A percentile compares a stretch with the other conserved stretches of the same genome.
Conservation (phyloP, 306 rosid genomes). For the Rubus parviflorus region DNA sequence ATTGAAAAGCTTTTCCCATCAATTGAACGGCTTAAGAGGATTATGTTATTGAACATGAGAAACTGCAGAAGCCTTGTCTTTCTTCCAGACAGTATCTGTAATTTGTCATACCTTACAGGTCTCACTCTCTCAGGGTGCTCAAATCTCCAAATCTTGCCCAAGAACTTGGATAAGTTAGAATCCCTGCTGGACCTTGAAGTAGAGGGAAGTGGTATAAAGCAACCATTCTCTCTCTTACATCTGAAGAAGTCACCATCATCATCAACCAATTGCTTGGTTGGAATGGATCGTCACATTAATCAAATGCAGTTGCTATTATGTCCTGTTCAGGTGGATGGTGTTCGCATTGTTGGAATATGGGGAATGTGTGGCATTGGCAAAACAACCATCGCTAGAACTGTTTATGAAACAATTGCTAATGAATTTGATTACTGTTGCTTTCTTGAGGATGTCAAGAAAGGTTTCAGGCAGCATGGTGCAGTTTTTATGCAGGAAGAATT, state of each 20-base stretch:
- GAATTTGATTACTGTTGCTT: slow-evolving; percentile 2
- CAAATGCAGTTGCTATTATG: background rate
- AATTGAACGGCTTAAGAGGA: background rate
- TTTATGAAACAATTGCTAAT: background rate
- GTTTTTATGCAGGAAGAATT: background rate
- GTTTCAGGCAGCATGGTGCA: background rate
- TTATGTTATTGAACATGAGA: background rate
- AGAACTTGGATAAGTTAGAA: background rate
- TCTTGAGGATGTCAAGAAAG: slow-evolving; percentile 14
- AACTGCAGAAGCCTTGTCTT: background rate
- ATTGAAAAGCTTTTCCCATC: background rate
- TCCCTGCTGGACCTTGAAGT: background rate
- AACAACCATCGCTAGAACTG: slow-evolving; percentile 2
- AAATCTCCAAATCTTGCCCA: background rate
- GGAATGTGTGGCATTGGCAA: slow-evolving; percentile 21
- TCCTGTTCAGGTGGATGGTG: background rate
- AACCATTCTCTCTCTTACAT: background rate
- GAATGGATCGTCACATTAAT: slow-evolving; percentile 12
- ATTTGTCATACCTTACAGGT: background rate
- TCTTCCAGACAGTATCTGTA: background rate
- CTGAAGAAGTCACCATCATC: background rate
- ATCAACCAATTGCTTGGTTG: background rate
- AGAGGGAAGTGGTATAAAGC: background rate
- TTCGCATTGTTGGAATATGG: slow-evolving; percentile 14
- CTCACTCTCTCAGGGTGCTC: slow-evolving; percentile 6